Percentiles rank a stretch among this genome's conserved stretches.
These are phyloP conservation scores for Cercospora zeina DNA, from an alignment of 2,329 filamentous ascomycete genomes.

Conservation along the genomic window DNA sequence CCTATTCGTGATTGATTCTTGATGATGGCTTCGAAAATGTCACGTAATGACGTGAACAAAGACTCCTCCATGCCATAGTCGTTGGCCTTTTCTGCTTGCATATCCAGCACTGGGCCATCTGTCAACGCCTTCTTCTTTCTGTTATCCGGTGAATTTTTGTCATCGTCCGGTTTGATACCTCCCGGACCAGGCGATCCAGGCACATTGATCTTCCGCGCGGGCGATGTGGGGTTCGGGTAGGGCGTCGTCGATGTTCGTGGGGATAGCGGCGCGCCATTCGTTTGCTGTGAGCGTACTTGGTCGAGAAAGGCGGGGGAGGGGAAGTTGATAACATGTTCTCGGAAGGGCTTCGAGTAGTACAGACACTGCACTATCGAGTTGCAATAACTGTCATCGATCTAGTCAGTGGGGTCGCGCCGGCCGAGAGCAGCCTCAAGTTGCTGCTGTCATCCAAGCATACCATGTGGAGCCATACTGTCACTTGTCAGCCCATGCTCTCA, in stretches of 20 bases:
- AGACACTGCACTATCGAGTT: slow-evolving; percentile 98
- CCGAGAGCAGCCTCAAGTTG: neutral
- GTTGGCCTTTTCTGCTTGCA: slow-evolving; percentile 75
- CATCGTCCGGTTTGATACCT: slow-evolving; percentile 77
- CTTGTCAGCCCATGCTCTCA: slow-evolving; percentile 19
- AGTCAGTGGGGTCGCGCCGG: slow-evolving; percentile 12
- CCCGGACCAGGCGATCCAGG: slow-evolving; percentile 57
- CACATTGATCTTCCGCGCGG: slow-evolving; percentile 53
- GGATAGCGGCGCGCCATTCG: slow-evolving; percentile 35
- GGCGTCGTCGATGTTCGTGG: slow-evolving; percentile 43
- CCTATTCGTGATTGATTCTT: slow-evolving; percentile 79
- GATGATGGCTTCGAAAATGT: slow-evolving; percentile 90
- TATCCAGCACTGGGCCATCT: slow-evolving; percentile 80
- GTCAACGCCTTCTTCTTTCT: slow-evolving; percentile 96
- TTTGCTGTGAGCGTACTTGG: slow-evolving; percentile 57
- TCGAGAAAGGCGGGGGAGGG: slow-evolving; percentile 71
- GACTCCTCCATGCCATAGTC: slow-evolving; percentile 93
- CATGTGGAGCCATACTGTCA: slow-evolving; percentile 93
- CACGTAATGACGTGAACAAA: slow-evolving; percentile 90
- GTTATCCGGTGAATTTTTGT: slow-evolving; percentile 90
- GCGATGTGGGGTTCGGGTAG: slow-evolving; percentile 38
- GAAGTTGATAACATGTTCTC: slow-evolving; percentile 90
- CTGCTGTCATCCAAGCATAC: slow-evolving; percentile 54
- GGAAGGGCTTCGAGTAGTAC: slow-evolving; percentile 92
- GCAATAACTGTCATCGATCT: slow-evolving; percentile 69